Evolutionary conservation across 495 filamentous ascomycete species (phyloP), one percentile per base, ranked within the genome.

Genomic region (Penicillium desertorum): DNA sequence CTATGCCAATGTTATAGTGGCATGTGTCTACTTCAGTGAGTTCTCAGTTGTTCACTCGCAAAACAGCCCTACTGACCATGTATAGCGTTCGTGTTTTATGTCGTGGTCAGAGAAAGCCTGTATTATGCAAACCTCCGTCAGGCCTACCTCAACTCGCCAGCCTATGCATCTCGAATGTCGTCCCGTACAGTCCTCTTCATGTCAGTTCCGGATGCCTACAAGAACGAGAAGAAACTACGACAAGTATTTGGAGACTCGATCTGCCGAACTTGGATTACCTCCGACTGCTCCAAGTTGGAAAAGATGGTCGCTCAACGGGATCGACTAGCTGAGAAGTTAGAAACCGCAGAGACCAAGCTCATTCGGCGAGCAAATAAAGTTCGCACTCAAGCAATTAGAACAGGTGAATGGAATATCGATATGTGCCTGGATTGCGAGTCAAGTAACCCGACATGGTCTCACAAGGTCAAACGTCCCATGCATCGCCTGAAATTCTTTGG

Each of bases 131-230:
- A 86, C 51, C 67, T 88, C 2, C 82, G 87, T 36, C 88, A 90
- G 66, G 86, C 86, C 16, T 89, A 88, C 71, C 80, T 84, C 17
- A 79, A 88, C n/a, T 86, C 86, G 4, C 85, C 84, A 4, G 81
- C 81, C n/a, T 83, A 87, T 57, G 77, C 83, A 5, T 72, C 81
- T 19, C 79, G 86, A 0, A 80, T 91, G 9, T 90, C 87, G 0
- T 84, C 87, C 0, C 71, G 84, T 36, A 89, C 86, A 0, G 85
- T 90, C 1, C 76, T 91, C 5, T 91, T 88, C 66, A 81, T 87
- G 55, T 86, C 82, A 16, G 84, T 86, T 1, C 86, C 87, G 0
- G 76, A 80, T 36, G 82, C 80, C 1, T 83, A 83, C 34, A 74
- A 83, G 19, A 79, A 82, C 9, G 78, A 84, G 58, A 71, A 71